A percentile compares a stretch with the other conserved stretches of the same genome.
Conservation (phyloP, 2,329 filamentous ascomycete genomes). For the Fusarium ramigenum region DNA sequence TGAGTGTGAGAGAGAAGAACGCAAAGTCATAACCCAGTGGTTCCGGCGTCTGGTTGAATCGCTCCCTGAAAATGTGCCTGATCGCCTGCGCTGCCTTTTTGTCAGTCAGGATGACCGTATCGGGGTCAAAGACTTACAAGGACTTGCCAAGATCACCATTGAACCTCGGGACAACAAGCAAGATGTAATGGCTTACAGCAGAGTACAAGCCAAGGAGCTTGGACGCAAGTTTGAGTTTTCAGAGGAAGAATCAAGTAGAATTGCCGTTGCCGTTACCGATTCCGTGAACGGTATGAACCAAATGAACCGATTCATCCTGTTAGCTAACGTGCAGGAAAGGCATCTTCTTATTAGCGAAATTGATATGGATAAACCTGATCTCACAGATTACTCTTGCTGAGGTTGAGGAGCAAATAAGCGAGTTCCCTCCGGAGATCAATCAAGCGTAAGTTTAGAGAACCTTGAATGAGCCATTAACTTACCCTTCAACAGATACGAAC, state of each 20-base stretch:
- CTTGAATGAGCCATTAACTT: fast-evolving
- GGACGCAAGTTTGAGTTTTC: fast-evolving
- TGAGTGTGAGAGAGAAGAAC: neutral
- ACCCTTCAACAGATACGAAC: fast-evolving
- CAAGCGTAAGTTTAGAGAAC: fast-evolving
- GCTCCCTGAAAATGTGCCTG: fast-evolving
- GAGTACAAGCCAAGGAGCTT: fast-evolving
- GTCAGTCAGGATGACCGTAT: fast-evolving
- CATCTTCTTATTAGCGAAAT: fast-evolving
- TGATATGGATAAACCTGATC: neutral
- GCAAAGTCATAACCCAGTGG: neutral
- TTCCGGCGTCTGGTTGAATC: neutral
- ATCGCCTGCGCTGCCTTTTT: neutral
- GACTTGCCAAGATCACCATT: fast-evolving
- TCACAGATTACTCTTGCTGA: fast-evolving
- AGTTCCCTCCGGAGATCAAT: fast-evolving
- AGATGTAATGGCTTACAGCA: neutral
- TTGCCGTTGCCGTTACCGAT: fast-evolving
- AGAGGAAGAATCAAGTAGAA: fast-evolving
- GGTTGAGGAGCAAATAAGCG: fast-evolving
- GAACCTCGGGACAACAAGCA: neutral
- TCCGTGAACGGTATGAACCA: fast-evolving
- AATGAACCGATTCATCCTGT: fast-evolving
- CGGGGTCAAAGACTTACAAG: fast-evolving
- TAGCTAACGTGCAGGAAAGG: fast-evolving